Conservation (phyloP, 129 eudicot genomes). For the Artemisia annua region DNA sequence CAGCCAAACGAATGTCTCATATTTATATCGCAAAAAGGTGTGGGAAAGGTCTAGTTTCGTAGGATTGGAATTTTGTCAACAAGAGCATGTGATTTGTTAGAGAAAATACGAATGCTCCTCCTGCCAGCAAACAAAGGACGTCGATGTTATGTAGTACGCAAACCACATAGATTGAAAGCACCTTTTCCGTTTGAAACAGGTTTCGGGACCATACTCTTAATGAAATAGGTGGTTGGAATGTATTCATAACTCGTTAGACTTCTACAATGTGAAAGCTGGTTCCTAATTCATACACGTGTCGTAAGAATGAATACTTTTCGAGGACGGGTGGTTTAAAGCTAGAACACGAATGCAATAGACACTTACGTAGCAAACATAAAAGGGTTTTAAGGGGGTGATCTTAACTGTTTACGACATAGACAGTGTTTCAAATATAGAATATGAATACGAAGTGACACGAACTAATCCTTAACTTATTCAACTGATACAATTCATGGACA, state of each 20-base stretch:
- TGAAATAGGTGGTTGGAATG: constrained; percentile 12
- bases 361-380: background rate
- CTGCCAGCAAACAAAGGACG: constrained; percentile 19
- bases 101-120: background rate
- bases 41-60: background rate
- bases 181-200: constrained; percentile 9
- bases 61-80: constrained; percentile 26
- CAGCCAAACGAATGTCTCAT: background rate
- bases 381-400: background rate
- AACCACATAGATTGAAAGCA: constrained; percentile 17
- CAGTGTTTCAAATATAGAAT: no score
- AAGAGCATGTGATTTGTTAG: constrained; percentile 38
- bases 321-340: constrained; percentile 11
- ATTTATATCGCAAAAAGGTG: constrained; percentile 17
- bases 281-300: constrained; percentile 20
- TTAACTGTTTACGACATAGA: no score
- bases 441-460: background rate
- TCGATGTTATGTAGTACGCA: constrained; percentile 10
- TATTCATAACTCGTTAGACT: constrained; percentile 15
- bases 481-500: no score
- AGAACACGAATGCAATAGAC: background rate
- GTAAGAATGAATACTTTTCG: constrained; percentile 12
- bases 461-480: no score
- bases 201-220: constrained; percentile 21
- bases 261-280: constrained; percentile 12